Evolutionary conservation across 2,329 filamentous ascomycete species (phyloP).

Genomic region (Penicillium sp.): DNA sequence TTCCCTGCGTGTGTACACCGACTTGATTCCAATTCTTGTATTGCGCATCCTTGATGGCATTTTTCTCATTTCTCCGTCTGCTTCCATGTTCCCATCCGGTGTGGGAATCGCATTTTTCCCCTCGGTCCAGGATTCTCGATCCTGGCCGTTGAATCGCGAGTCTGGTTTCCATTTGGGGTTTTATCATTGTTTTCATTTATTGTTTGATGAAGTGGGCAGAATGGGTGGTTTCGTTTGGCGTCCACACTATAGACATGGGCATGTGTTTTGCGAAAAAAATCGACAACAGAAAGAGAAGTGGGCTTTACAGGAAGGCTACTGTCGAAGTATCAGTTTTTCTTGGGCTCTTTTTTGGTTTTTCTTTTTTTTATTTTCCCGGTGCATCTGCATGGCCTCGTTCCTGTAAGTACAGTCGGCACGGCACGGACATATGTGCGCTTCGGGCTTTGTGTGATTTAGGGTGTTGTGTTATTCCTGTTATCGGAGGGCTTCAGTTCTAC

Average conservation of each 20-base stretch:
- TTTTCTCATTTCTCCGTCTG: conserved; percentile 3
- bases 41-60: conserved; percentile 19
- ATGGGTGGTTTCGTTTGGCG: conserved; percentile 40
- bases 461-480: conserved; percentile 12
- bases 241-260: conserved; percentile 44
- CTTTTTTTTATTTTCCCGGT: conserved; percentile 7
- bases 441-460: conserved; percentile 24
- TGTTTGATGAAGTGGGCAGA: conserved; percentile 34
- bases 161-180: conserved; percentile 26
- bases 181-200: conserved; percentile 24
- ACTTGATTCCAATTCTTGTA: conserved; percentile 14
- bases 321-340: conserved; percentile 10
- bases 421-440: conserved; percentile 24
- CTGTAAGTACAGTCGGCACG: conserved; percentile 25
- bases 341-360: conserved; percentile 1
- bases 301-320: conserved; percentile 17
- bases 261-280: conserved; percentile 32
- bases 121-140: conserved; percentile 22
- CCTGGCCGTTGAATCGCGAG: conserved; percentile 25
- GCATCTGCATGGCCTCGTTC: conserved; percentile 25
- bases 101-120: conserved; percentile 26
- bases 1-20: background rate
- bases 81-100: conserved; percentile 19
- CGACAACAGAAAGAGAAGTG: conserved; percentile 29
- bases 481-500: conserved; percentile 13